Evolutionary conservation across 805 yeast genomes (phyloP), one percentile per base, ranked within the genome.

Genomic region (Torulaspora maleeae): DNA sequence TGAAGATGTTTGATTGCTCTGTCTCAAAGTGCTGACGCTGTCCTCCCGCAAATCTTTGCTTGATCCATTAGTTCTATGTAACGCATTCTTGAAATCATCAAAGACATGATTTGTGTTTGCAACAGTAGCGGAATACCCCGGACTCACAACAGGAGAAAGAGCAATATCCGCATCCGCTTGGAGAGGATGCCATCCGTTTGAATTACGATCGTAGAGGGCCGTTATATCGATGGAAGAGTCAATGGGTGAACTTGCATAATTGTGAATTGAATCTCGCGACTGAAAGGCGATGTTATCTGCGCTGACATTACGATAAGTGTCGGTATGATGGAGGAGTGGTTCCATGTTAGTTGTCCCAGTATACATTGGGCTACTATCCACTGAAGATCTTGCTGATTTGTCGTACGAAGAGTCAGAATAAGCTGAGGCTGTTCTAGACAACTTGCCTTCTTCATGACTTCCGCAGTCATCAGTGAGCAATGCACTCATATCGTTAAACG

Each of bases 211-310:
- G 38, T 66, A 67, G 33, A 69, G 52, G 1, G 71, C 67, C 1
- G 72, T 69, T 4, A 69, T 66, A 46, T 69, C 73, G 29, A 67
- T 66, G 3, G 71, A 63, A 0, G 66, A 52, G 38, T 64, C 64
- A 3, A 56, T 41, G 7, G 62, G 54, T 5, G 43, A 44, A 24
- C 49, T 54, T 1, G 50, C 33, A 28, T 47, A 45, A 12, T 56
- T 56, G 9, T 37, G 34, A 13, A 61, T 49, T 0, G 68, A 63
- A 25, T 66, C 71, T 20, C 58, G 52, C 7, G 70, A 60, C 37
- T 55, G 56, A 13, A 51, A 44, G 11, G 52, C 49, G n/a, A 64
- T 52, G 34, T 58, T 61, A 32, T 55, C 55, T 8, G 50, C 43
- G 22, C 46, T 44, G 5, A 29, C 27, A 40, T 54, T 49, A 13